Percentiles rank a stretch among this genome's conserved stretches.
Evolutionary conservation across 306 rosid genomes (phyloP).

Genomic region (Carpinus viminea): DNA sequence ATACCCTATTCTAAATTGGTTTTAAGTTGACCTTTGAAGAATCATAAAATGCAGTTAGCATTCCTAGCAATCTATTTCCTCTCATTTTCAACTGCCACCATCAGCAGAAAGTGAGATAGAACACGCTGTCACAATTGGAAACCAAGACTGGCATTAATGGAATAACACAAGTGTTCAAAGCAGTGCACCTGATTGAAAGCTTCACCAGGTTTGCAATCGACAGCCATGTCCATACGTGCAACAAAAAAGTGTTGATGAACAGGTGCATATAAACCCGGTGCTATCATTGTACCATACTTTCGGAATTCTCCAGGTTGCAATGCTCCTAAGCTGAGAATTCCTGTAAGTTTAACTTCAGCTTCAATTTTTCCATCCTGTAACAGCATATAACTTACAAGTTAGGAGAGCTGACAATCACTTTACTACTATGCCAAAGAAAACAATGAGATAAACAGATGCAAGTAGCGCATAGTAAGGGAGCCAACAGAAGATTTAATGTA

Average conservation of each 20-base stretch:
- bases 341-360: constrained; percentile 86
- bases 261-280: constrained; percentile 86
- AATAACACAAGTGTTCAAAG: background rate
- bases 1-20: no score
- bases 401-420: constrained; percentile 19
- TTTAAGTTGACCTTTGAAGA: no score
- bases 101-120: no score
- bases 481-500: background rate
- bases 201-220: constrained; percentile 94
- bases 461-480: background rate
- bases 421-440: background rate
- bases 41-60: no score
- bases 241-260: constrained; percentile 87
- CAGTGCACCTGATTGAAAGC: constrained; percentile 77
- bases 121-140: no score
- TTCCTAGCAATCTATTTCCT: no score
- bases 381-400: constrained; percentile 21
- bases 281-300: constrained; percentile 86
- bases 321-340: constrained; percentile 87
- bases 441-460: background rate
- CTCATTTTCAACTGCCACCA: no score
- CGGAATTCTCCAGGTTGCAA: constrained; percentile 83
- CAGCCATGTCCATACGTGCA: constrained; percentile 97
- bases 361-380: constrained; percentile 85
- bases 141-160: background rate